A percentile compares a stretch with the other conserved stretches of the same genome.
These are phyloP conservation scores for Plasmodium coatneyi DNA, from an alignment of 169 alveolate genomes.

Conservation along the genomic window DNA sequence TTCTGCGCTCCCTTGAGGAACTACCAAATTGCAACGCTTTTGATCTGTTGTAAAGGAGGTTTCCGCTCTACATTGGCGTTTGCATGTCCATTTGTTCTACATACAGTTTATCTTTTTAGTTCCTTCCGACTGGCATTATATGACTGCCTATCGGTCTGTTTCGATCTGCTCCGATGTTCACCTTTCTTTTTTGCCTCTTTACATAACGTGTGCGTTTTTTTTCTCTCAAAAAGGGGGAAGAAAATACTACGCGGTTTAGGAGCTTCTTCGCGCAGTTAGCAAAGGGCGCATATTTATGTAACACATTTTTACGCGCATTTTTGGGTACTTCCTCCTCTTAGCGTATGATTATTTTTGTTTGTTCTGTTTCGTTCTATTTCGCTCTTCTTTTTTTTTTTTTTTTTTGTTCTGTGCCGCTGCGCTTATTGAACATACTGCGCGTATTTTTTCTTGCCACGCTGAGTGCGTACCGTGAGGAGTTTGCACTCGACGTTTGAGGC, in stretches of 20 bases:
- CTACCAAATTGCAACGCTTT: conserved; percentile 16
- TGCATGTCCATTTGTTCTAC: neutral
- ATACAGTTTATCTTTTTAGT: neutral
- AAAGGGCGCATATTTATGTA: too few species aligned
- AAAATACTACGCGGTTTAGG: neutral
- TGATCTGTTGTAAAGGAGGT: conserved; percentile 31
- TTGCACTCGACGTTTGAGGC: neutral
- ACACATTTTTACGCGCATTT: neutral
- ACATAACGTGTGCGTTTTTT: neutral
- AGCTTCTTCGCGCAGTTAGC: neutral
- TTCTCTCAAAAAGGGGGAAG: neutral
- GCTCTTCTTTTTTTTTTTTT: neutral
- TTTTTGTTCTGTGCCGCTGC: neutral
- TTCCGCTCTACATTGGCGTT: neutral
- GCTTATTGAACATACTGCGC: neutral
- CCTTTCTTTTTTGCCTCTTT: neutral
- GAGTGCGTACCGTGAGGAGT: neutral
- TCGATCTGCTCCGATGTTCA: neutral
- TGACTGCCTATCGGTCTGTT: neutral
- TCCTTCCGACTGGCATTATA: neutral
- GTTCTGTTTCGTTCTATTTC: neutral
- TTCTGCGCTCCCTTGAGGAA: neutral
- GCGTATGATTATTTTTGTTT: neutral
- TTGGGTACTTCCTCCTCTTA: neutral
- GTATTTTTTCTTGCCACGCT: neutral